phyloP scores from a whole-genome alignment of 805 yeast genomes.

The Starmerella powellii region DNA sequence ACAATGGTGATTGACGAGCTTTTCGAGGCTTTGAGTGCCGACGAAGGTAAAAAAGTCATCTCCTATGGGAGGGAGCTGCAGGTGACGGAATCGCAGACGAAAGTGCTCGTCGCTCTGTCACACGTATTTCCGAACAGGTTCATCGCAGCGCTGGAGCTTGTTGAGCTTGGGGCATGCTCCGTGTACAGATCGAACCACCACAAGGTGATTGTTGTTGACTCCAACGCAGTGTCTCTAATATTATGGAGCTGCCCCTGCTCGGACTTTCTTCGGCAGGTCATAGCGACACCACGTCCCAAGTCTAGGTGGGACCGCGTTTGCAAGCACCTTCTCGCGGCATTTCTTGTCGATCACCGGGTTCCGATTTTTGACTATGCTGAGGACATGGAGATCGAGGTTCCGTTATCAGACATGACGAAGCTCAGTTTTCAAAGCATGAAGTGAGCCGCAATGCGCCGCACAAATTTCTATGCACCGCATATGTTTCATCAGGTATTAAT shows the following conservation, averaged over 20 bases:
- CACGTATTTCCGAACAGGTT: slow-evolving; percentile 19
- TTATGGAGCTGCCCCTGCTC: slow-evolving; percentile 22
- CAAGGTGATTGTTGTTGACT: slow-evolving; percentile 1
- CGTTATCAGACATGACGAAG: background rate
- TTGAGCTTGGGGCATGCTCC: slow-evolving; percentile 16
- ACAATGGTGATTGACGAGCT: slow-evolving; percentile 14
- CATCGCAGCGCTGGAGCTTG: slow-evolving; percentile 18
- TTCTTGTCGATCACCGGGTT: slow-evolving; percentile 4
- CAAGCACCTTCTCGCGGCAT: slow-evolving; percentile 20
- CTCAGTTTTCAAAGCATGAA: background rate
- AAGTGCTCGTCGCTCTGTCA: slow-evolving; percentile 16
- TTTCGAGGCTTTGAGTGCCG: slow-evolving; percentile 6
- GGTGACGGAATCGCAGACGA: slow-evolving; percentile 11
- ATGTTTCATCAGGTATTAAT: too few relatives aligned
- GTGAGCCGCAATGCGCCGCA: background rate
- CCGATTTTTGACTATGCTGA: slow-evolving; percentile 8
- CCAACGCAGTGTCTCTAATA: slow-evolving; percentile 6
- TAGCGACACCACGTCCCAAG: background rate
- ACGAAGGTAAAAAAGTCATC: background rate
- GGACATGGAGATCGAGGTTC: background rate
- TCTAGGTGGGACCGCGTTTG: slow-evolving; percentile 14
- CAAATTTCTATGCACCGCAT: too few relatives aligned
- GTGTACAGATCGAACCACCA: background rate
- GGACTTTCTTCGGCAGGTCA: slow-evolving; percentile 6
- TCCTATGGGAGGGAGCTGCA: slow-evolving; percentile 8